phyloP scores from a whole-genome alignment of 805 yeast species.

The Nakazawaea wickerhamii region DNA sequence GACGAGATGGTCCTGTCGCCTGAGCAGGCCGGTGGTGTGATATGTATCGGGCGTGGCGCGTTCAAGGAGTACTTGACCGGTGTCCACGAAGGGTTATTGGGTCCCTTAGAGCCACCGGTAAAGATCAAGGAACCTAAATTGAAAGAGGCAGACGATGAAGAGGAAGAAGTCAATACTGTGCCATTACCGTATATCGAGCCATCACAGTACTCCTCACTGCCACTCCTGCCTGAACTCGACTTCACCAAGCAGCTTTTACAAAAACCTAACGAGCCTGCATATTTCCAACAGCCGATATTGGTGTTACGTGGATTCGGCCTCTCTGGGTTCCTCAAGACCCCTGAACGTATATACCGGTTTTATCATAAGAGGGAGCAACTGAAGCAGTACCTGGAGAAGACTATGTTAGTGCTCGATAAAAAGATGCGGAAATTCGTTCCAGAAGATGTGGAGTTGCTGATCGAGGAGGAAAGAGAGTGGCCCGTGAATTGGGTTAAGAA shows the following conservation, averaged over 20 bases:
- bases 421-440: constrained; percentile 52
- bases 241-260: constrained; percentile 20
- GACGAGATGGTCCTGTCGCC: constrained; percentile 43
- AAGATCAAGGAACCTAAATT: constrained; percentile 7
- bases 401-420: constrained; percentile 48
- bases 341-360: constrained; percentile 70
- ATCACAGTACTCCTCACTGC: constrained; percentile 47
- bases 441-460: constrained; percentile 36
- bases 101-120: constrained; percentile 60
- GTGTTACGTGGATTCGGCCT: constrained; percentile 74
- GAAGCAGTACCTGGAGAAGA: constrained; percentile 48
- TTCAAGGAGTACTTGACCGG: constrained; percentile 90
- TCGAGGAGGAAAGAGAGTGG: constrained; percentile 80
- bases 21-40: constrained; percentile 69
- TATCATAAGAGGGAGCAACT: constrained; percentile 71
- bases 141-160: constrained; percentile 20
- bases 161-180: constrained; percentile 26
- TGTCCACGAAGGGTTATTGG: constrained; percentile 89
- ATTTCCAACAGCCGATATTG: constrained; percentile 72
- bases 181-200: constrained; percentile 60
- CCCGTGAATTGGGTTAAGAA: constrained; percentile 76
- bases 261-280: constrained; percentile 40
- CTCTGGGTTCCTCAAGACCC: constrained; percentile 73
- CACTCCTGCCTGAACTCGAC: constrained; percentile 58
- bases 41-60: constrained; percentile 94